Conservation (phyloP, 2,329 filamentous ascomycete species). For the Ceratocystis alfenasii region DNA sequence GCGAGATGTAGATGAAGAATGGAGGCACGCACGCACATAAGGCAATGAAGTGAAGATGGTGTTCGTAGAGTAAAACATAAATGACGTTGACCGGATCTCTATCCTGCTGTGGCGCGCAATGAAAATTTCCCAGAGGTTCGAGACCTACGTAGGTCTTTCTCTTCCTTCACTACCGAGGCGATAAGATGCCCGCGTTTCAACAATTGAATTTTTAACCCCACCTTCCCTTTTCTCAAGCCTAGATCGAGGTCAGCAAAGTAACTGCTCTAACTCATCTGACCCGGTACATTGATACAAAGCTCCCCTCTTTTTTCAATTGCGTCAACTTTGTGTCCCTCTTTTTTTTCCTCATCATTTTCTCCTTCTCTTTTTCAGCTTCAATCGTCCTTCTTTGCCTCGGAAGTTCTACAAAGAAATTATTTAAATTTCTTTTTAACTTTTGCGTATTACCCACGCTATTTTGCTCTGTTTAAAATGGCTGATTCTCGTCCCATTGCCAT, state of each 20-base stretch:
- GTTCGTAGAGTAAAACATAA: background rate
- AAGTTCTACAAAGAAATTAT: conserved; percentile 16
- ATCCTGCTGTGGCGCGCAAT: background rate
- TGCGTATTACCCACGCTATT: background rate
- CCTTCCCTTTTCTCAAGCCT: conserved; percentile 5
- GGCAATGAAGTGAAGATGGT: background rate
- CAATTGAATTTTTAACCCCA: conserved; percentile 21
- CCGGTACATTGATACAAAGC: conserved; percentile 2
- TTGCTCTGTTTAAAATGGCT: conserved; percentile 28
- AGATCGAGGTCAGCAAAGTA: background rate
- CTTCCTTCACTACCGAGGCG: conserved; percentile 3
- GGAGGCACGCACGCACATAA: background rate
- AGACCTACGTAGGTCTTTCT: background rate
- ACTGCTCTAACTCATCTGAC: background rate
- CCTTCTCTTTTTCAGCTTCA: conserved; percentile 18
- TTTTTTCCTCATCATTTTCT: background rate
- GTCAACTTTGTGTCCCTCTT: conserved; percentile 10
- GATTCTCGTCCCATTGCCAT: conserved; percentile 59
- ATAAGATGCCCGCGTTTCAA: conserved; percentile 2
- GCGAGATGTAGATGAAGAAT: background rate
- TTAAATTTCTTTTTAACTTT: background rate
- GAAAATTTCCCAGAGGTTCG: too few species aligned
- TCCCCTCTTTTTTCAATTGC: conserved; percentile 1
- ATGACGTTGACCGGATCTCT: background rate
- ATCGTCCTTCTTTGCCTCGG: conserved; percentile 19